phyloP scores from a whole-genome alignment of 495 filamentous ascomycete species.

The Podospora conica region DNA sequence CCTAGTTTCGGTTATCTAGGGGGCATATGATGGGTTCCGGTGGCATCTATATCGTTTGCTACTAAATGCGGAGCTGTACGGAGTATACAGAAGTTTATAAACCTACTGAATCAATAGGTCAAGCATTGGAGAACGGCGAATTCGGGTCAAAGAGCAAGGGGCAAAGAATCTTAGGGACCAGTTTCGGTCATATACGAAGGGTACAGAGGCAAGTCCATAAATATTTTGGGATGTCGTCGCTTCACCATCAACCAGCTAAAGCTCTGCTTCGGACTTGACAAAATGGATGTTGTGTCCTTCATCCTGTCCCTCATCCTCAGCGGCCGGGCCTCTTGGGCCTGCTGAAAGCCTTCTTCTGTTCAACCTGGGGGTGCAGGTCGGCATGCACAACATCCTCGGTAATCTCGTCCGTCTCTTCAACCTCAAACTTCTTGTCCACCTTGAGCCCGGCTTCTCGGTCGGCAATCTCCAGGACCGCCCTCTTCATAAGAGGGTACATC shows the following conservation, averaged over 20 bases:
- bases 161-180: neutral
- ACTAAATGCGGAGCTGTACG: too few species aligned
- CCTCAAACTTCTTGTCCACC: conserved; percentile 65
- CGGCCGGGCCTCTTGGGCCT: conserved; percentile 85
- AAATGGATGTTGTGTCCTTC: too few species aligned
- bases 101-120: too few species aligned
- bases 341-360: conserved; percentile 67
- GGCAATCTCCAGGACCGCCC: conserved; percentile 61
- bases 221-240: neutral
- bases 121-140: neutral
- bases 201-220: neutral
- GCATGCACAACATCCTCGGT: conserved; percentile 61
- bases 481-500: conserved; percentile 84
- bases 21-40: too few species aligned
- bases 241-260: neutral
- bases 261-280: too few species aligned
- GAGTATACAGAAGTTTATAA: too few species aligned
- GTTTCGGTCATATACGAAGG: neutral
- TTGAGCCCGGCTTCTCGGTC: conserved; percentile 62
- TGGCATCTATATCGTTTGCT: too few species aligned
- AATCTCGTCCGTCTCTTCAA: conserved; percentile 67
- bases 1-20: too few species aligned
- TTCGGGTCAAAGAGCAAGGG: neutral
- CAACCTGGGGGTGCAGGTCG: conserved; percentile 68
- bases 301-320: neutral